Conservation (phyloP, 164 flowering plant species). For the Nymphaea thermarum region DNA sequence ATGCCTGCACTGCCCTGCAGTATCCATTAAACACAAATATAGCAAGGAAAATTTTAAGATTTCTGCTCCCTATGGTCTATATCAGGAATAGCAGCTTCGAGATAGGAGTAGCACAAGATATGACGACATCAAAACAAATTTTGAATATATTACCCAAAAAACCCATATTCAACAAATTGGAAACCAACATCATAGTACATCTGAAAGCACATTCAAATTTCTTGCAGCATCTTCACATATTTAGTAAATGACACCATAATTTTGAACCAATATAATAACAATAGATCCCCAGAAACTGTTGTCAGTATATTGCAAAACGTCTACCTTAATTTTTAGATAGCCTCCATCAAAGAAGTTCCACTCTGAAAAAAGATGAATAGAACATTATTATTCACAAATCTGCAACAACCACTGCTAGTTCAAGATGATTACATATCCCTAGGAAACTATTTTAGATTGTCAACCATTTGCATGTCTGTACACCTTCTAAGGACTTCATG, state of each 20-base stretch:
- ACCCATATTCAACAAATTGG: too few relatives aligned
- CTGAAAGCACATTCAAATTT: too few relatives aligned
- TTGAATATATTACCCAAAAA: not conserved
- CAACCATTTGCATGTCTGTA: not conserved
- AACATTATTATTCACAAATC: not conserved
- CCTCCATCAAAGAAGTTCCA: slow-evolving; percentile 12
- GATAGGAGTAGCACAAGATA: not conserved
- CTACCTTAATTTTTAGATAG: slow-evolving; percentile 9
- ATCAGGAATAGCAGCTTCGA: not conserved
- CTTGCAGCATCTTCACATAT: not conserved
- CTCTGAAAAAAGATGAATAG: slow-evolving; percentile 1
- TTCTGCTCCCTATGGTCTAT: too few relatives aligned
- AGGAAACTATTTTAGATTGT: not conserved
- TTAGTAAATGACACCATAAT: not conserved
- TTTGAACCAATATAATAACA: not conserved
- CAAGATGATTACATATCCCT: too few relatives aligned
- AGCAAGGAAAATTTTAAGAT: too few relatives aligned
- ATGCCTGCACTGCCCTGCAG: slow-evolving; percentile 8
- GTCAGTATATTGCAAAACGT: not conserved
- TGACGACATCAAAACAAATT: not conserved
- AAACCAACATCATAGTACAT: too few relatives aligned
- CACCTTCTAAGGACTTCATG: slow-evolving; percentile 5
- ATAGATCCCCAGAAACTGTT: not conserved
- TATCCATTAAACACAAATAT: not conserved
- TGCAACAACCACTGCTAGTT: not conserved